phyloP scores from a whole-genome alignment of 305 asterid genomes.

The Plantago lanceolata region DNA sequence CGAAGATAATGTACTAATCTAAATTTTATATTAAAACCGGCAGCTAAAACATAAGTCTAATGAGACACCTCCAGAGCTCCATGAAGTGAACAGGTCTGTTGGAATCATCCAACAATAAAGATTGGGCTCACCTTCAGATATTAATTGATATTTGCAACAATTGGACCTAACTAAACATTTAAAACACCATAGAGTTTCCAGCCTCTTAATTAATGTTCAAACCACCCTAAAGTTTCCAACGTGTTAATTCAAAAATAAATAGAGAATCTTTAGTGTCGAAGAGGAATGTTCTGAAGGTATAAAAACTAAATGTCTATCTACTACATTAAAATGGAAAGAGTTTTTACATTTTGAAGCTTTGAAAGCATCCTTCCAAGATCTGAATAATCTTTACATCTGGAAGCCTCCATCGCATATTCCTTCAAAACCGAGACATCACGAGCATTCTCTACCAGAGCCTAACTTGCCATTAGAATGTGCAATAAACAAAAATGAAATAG shows the following conservation, averaged over 20 bases:
- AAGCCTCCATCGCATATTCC: slow-evolving; percentile 89
- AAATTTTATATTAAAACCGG: background rate
- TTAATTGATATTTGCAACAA: background rate
- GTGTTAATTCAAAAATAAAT: background rate
- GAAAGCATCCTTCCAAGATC: slow-evolving; percentile 90
- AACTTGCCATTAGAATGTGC: slow-evolving; percentile 31
- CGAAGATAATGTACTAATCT: background rate
- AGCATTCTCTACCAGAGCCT: slow-evolving; percentile 83
- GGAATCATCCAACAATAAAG: background rate
- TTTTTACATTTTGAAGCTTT: slow-evolving; percentile 77
- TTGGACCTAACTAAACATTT: background rate
- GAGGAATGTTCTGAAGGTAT: background rate
- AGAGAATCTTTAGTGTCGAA: background rate
- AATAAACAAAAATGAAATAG: slow-evolving; percentile 23
- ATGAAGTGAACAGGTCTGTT: background rate
- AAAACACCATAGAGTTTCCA: background rate
- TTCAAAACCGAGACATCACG: slow-evolving; percentile 74
- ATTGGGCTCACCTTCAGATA: background rate
- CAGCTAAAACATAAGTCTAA: background rate
- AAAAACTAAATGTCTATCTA: slow-evolving; percentile 11
- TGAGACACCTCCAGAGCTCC: background rate
- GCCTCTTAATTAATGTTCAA: background rate
- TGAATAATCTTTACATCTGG: slow-evolving; percentile 70
- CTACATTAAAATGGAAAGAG: slow-evolving; percentile 27
- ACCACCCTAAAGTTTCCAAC: background rate